phyloP scores from a whole-genome alignment of 257 asterid genomes.

The Plantago elongata region DNA sequence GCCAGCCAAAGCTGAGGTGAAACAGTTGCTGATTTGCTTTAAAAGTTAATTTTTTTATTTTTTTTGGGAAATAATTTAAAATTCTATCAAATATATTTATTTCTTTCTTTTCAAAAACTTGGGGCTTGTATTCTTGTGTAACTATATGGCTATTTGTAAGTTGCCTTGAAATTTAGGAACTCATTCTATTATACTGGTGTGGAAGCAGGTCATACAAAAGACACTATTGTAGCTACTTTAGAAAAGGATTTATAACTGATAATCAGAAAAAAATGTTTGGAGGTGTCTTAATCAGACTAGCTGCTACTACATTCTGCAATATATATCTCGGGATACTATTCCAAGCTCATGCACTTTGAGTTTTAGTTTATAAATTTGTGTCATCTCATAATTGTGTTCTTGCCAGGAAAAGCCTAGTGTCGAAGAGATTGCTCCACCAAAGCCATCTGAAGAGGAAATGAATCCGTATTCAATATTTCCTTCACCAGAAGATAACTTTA shows the following conservation, averaged over 20 bases:
- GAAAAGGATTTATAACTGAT: no score
- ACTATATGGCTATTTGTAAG: no score
- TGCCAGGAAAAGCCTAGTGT: conserved; percentile 51
- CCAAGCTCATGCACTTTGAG: background rate
- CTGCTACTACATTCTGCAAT: no score
- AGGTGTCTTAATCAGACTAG: no score
- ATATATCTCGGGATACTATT: background rate
- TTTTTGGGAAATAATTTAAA: background rate
- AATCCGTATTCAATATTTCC: conserved; percentile 83
- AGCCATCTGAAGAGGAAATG: conserved; percentile 74
- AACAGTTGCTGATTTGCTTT: background rate
- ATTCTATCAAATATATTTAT: background rate
- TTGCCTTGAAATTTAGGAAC: no score
- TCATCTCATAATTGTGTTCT: conserved; percentile 6
- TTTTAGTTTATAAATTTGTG: background rate
- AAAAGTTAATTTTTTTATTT: no score
- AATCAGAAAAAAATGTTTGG: no score
- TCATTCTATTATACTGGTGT: no score
- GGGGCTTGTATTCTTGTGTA: no score
- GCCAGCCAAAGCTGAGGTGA: conserved; percentile 66
- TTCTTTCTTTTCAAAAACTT: no score
- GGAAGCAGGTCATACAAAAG: no score
- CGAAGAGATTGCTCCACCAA: conserved; percentile 50
- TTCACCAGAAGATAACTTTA: conserved; percentile 70
- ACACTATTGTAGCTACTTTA: no score